Evolutionary conservation across 2,329 filamentous ascomycete species (phyloP).

Genomic region (Trichoderma gracile): DNA sequence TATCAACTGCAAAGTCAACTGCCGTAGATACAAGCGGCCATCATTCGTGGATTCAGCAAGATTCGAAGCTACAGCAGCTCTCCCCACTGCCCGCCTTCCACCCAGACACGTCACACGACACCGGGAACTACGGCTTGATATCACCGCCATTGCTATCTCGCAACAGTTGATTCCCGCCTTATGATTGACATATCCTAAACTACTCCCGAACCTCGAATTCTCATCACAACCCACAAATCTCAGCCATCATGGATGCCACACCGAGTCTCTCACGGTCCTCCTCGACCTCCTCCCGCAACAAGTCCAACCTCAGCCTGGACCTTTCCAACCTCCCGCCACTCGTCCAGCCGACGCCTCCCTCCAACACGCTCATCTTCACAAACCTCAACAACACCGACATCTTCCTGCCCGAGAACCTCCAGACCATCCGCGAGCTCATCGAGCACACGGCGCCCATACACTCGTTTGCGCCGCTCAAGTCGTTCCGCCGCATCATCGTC

Average conservation of each 20-base stretch:
- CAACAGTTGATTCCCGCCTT: neutral
- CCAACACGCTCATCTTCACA: constrained; percentile 83
- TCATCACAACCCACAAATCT: neutral
- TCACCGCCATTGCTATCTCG: neutral
- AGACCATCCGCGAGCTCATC: constrained; percentile 72
- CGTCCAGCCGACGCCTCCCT: constrained; percentile 69
- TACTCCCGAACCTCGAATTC: neutral
- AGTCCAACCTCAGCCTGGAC: constrained; percentile 65
- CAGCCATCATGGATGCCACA: constrained; percentile 40
- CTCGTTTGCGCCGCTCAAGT: constrained; percentile 78
- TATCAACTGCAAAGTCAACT: neutral
- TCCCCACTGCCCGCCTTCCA: neutral
- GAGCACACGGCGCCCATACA: constrained; percentile 69
- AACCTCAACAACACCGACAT: constrained; percentile 72
- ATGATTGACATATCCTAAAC: neutral
- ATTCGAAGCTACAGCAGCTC: neutral
- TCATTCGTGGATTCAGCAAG: neutral
- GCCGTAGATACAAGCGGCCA: neutral
- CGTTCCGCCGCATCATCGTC: constrained; percentile 77
- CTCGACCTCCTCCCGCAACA: constrained; percentile 47
- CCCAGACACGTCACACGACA: constrained; percentile 2
- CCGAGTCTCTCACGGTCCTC: constrained; percentile 46
- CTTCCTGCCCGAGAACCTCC: constrained; percentile 73
- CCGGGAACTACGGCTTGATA: neutral
- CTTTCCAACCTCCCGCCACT: constrained; percentile 71